These are phyloP conservation scores for Pleurozium schreberi DNA, from an alignment of 225 moss, liverwort and hornwort genomes.

Conservation along the genomic window DNA sequence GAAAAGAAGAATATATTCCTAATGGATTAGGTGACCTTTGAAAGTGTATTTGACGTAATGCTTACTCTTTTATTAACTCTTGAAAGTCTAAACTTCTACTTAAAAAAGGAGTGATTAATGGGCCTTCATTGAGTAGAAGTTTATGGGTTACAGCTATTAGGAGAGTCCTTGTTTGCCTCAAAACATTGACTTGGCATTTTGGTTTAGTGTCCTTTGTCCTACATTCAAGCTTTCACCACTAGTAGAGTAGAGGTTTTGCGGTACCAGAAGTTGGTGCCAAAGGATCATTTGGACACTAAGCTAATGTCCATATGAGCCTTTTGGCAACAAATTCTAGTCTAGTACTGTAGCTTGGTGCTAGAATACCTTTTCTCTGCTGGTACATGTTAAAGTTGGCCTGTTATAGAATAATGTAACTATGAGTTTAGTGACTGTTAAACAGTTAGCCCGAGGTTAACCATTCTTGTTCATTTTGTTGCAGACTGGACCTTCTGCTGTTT, in stretches of 20 bases:
- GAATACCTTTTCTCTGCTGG: too few species aligned
- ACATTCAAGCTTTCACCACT: neutral
- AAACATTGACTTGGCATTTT: neutral
- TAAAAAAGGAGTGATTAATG: neutral
- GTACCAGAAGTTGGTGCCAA: neutral
- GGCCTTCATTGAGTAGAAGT: neutral
- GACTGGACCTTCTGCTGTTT: constrained; percentile 9
- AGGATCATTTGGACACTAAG: neutral
- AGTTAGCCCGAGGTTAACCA: neutral
- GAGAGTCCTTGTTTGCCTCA: neutral
- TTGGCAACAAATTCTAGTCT: neutral
- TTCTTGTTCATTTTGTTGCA: neutral
- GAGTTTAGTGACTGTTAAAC: neutral
- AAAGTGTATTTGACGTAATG: neutral
- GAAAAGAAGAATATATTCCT: neutral
- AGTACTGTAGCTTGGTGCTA: neutral
- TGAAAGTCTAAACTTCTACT: neutral
- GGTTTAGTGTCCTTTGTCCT: neutral
- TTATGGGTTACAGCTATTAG: neutral
- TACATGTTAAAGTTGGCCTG: neutral
- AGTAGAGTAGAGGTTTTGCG: neutral
- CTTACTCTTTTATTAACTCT: neutral
- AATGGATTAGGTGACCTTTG: neutral
- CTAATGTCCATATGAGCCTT: neutral
- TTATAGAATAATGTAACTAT: neutral